phyloP scores from a whole-genome alignment of 176 grass and related monocot species.

The Triticum monococcum region DNA sequence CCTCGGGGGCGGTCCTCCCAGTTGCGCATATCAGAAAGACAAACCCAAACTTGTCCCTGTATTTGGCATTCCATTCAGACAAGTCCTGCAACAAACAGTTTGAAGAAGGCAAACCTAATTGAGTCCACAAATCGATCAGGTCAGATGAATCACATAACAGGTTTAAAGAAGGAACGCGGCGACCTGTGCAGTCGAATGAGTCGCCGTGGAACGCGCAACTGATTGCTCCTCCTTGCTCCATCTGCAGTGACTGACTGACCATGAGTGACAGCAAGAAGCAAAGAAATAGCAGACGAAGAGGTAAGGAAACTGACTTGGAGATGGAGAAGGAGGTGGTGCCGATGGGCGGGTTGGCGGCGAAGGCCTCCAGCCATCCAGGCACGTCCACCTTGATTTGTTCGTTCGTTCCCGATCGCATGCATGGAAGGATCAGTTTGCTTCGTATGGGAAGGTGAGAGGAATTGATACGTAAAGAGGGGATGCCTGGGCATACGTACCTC shows the following conservation, averaged over 20 bases:
- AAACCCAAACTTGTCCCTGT: constrained; percentile 71
- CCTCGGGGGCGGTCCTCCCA: constrained; percentile 64
- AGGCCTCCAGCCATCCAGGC: constrained; percentile 90
- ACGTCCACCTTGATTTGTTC: constrained; percentile 69
- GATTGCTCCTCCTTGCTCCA: constrained; percentile 91
- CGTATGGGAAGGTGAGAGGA: neutral
- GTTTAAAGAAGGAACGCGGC: neutral
- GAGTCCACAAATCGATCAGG: neutral
- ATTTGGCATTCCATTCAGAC: constrained; percentile 68
- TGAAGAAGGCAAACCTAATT: neutral
- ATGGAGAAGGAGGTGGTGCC: constrained; percentile 59
- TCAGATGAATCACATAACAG: neutral
- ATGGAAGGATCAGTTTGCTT: neutral
- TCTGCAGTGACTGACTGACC: constrained; percentile 28
- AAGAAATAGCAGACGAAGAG: neutral
- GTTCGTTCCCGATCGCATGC: neutral
- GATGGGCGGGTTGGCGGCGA: constrained; percentile 76
- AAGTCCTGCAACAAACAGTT: constrained; percentile 54
- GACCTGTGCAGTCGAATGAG: constrained; percentile 56
- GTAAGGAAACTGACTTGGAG: constrained; percentile 48
- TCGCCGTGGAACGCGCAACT: constrained; percentile 51
- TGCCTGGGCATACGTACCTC: constrained; percentile 24
- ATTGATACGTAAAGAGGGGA: neutral
- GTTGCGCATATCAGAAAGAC: constrained; percentile 81
- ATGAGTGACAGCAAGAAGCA: neutral